Evolutionary conservation across 306 rosid genomes (phyloP), one percentile per base, ranked within the genome.

Genomic region (Sesbania bispinosa): DNA sequence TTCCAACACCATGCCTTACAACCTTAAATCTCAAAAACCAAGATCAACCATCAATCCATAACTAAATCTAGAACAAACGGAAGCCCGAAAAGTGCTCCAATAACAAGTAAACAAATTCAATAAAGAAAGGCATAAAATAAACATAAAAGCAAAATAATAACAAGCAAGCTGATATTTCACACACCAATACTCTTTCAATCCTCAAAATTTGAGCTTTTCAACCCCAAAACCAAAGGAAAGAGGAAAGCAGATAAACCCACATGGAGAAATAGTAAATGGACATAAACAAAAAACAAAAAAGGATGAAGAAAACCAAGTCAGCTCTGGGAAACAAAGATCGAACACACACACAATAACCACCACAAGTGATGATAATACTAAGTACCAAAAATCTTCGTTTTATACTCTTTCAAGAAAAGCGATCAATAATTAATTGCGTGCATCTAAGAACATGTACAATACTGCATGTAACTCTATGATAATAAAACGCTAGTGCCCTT

Each of bases 241-340:
- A 64, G 58, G 18, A 43, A 32, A 54, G 1, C 32, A 45, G 39
- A 36, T 13, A 13, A 60, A 54, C 67, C 82, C 47, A 68, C 62
- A 73, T 69, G 80, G 78, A 69, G 68, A 76, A 82, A 58, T 35
- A 43, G 57, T 36, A 30, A 70, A 69, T 16, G 20, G 55, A 29
- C 5, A 3, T 4, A 26, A 21, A 48, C 47, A 29, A 19, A 39
- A 10, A 29, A 43, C 16, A 62, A 71, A 55, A 20, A 57, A 57
- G n/a, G 59, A 74, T 9, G 66, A 33, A 66, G 59, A 82, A 83
- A 71, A 65, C 81, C 76, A 78, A 84, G 79, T 42, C 75, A 78
- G 82, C 90, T 87, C 89, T 82, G 97, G 85, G 79, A 82, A 77
- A 74, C 76, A 67, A 50, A 54, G 67, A 80, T 16, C 23, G 77